A percentile compares a stretch with the other conserved stretches of the same genome.
Evolutionary conservation across 75 land plant species (phyloP).

Genomic region (Selaginella tamariscina): DNA sequence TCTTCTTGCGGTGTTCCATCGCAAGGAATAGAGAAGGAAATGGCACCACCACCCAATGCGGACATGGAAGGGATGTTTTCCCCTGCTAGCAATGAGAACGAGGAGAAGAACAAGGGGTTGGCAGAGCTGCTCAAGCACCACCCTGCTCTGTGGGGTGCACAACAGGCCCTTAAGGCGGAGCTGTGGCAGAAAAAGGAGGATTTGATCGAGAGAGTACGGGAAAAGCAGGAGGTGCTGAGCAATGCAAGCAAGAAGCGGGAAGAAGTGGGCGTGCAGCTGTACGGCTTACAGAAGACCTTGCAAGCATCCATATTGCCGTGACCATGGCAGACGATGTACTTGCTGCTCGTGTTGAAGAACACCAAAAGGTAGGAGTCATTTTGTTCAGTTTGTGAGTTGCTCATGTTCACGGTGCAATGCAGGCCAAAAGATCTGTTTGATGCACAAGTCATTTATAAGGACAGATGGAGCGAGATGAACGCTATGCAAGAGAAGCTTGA

Average conservation of each 20-base stretch:
- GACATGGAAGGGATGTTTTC: not conserved
- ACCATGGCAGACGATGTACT: slow-evolving; percentile 11
- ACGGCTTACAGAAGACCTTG: slow-evolving; percentile 29
- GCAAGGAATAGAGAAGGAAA: too few species aligned
- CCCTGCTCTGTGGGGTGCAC: slow-evolving; percentile 16
- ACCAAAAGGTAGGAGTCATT: slow-evolving; percentile 20
- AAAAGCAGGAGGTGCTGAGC: slow-evolving; percentile 15
- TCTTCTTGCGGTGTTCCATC: too few species aligned
- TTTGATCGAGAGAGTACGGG: slow-evolving; percentile 17
- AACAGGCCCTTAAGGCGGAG: slow-evolving; percentile 22
- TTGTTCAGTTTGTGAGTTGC: too few species aligned
- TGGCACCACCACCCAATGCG: not conserved
- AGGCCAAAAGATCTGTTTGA: slow-evolving; percentile 20
- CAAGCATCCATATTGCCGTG: slow-evolving; percentile 17
- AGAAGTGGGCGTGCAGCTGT: slow-evolving; percentile 26
- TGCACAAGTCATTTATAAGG: not conserved
- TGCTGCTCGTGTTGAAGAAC: not conserved
- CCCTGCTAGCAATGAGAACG: not conserved
- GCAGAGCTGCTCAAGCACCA: not conserved
- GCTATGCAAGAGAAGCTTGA: slow-evolving; percentile 16
- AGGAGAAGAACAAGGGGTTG: not conserved
- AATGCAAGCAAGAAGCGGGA: slow-evolving; percentile 23
- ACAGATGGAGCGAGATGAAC: slow-evolving; percentile 4
- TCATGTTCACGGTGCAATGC: not conserved
- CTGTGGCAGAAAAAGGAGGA: slow-evolving; percentile 21